Percentiles rank a stretch among this genome's conserved stretches.
Conservation (phyloP, 257 asterid genomes). For the Leonotis leonurus region DNA sequence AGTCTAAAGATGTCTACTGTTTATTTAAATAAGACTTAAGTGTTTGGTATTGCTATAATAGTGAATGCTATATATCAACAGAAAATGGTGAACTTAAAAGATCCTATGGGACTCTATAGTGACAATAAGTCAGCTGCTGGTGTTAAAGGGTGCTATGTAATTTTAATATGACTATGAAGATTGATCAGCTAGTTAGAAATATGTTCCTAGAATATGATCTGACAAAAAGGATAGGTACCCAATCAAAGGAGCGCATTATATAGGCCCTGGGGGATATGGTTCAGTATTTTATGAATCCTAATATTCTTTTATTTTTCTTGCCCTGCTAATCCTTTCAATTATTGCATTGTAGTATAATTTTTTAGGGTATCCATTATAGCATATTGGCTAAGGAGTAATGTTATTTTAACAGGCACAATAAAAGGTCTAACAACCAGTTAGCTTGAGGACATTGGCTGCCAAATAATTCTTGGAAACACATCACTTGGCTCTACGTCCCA, state of each 20-base stretch:
- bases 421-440: slow-evolving; percentile 83
- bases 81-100: not conserved
- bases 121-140: not conserved
- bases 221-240: not conserved
- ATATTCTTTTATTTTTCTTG: not conserved
- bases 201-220: no score
- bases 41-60: no score
- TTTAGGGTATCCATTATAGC: not conserved
- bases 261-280: not conserved
- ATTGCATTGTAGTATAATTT: no score
- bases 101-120: not conserved
- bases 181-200: not conserved
- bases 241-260: not conserved
- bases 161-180: not conserved
- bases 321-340: not conserved
- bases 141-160: not conserved
- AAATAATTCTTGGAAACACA: slow-evolving; percentile 97
- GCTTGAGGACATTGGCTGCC: slow-evolving; percentile 97
- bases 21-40: not conserved
- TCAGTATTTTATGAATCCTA: not conserved
- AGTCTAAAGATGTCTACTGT: not conserved
- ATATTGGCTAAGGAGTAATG: not conserved
- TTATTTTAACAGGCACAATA: slow-evolving; percentile 60
- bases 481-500: slow-evolving; percentile 93
- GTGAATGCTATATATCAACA: not conserved